A percentile compares a stretch with the other conserved stretches of the same genome.
Evolutionary conservation across 192 early-diverging fungal species (phyloP).

Genomic region (Entomortierella chlamydospora): DNA sequence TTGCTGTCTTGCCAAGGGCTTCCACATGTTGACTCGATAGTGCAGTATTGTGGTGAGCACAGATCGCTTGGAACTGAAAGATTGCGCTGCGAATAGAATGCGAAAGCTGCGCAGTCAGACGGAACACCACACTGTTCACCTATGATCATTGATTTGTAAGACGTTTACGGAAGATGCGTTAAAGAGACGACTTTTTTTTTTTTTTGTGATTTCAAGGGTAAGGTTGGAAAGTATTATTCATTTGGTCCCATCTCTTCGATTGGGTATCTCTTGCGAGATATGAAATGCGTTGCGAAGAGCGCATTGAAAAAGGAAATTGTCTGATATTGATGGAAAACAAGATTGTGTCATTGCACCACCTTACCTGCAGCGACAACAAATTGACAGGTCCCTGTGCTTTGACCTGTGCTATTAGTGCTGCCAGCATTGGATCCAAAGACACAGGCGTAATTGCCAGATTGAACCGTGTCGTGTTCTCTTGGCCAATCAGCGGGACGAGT

Average conservation of each 20-base stretch:
- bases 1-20: constrained; percentile 67
- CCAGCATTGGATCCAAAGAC: constrained; percentile 32
- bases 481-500: constrained; percentile 36
- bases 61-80: constrained; percentile 37
- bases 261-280: no score
- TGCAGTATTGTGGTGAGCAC: constrained; percentile 67
- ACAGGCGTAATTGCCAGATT: constrained; percentile 68
- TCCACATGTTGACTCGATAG: constrained; percentile 70
- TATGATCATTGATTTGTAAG: constrained; percentile 2
- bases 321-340: not conserved
- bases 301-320: no score
- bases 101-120: constrained; percentile 67
- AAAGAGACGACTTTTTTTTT: constrained; percentile 1
- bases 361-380: constrained; percentile 70
- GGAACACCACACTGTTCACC: constrained; percentile 61
- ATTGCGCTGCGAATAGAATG: constrained; percentile 44
- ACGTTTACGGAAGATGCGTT: not conserved
- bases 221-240: not conserved
- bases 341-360: not conserved
- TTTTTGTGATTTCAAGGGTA: not conserved
- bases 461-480: constrained; percentile 14
- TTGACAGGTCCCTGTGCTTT: constrained; percentile 52
- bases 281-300: no score
- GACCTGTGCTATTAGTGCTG: not conserved
- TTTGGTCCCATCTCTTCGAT: no score